These are phyloP conservation scores for Mortierella sp. DNA, from an alignment of 371 early-diverging fungal species.

Conservation along the genomic window DNA sequence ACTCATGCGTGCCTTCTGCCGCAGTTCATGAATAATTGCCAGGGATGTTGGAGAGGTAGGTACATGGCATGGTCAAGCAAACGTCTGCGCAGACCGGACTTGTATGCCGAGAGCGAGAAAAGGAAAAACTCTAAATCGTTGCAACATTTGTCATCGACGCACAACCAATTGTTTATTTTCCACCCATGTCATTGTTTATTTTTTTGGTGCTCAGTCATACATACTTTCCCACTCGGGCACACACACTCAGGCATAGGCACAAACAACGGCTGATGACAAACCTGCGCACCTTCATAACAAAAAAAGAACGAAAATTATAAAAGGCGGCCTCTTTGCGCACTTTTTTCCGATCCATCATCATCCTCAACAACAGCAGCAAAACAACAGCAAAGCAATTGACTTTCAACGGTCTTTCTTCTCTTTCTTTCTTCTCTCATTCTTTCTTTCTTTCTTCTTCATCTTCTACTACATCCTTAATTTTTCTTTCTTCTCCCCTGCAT, in stretches of 20 bases:
- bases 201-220: neutral
- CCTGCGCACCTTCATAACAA: neutral
- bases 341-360: neutral
- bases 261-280: neutral
- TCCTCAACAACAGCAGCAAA: neutral
- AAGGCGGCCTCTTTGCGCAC: neutral
- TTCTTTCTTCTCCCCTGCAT: neutral
- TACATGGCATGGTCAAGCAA: too few relatives aligned
- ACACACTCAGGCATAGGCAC: neutral
- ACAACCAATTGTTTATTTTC: neutral
- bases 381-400: neutral
- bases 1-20: too few relatives aligned
- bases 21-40: too few relatives aligned
- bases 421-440: neutral
- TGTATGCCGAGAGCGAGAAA: neutral
- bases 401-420: neutral
- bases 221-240: neutral
- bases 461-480: neutral
- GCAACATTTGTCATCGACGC: constrained; percentile 1
- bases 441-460: neutral
- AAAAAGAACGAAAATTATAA: neutral
- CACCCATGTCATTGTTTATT: neutral
- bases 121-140: neutral
- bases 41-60: too few relatives aligned
- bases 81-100: neutral